These are phyloP conservation scores for Ceratopteris richardii DNA, from an alignment of 75 land plant species.

Conservation along the genomic window DNA sequence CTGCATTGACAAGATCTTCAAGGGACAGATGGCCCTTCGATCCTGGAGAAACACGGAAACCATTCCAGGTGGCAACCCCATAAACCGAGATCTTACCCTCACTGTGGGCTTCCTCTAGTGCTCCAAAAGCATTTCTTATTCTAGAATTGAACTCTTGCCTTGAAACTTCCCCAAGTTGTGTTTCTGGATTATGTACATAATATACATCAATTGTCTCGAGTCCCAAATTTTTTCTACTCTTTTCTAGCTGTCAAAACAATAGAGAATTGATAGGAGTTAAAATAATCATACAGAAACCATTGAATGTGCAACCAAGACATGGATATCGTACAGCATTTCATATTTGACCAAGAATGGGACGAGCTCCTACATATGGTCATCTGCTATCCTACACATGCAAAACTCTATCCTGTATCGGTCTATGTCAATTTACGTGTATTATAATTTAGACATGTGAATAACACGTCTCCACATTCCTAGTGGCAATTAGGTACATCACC, in stretches of 20 bases:
- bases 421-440: no score
- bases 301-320: no score
- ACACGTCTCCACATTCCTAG: no score
- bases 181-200: conserved; percentile 29
- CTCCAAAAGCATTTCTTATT: conserved; percentile 20
- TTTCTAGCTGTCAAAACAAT: conserved; percentile 10
- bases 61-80: conserved; percentile 26
- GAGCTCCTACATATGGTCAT: no score
- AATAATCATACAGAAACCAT: no score
- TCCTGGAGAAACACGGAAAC: conserved; percentile 18
- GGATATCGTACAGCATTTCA: no score
- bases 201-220: conserved; percentile 25
- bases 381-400: no score
- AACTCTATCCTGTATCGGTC: no score
- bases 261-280: no score
- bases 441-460: no score
- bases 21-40: conserved; percentile 19
- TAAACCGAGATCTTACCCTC: conserved; percentile 21
- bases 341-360: no score
- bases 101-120: conserved; percentile 16
- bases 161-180: conserved; percentile 13
- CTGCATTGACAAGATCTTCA: conserved; percentile 20
- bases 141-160: conserved; percentile 8
- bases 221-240: conserved; percentile 19
- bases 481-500: no score